phyloP scores from a whole-genome alignment of 192 early-diverging fungal genomes.

The Rhizophagus clarus region DNA sequence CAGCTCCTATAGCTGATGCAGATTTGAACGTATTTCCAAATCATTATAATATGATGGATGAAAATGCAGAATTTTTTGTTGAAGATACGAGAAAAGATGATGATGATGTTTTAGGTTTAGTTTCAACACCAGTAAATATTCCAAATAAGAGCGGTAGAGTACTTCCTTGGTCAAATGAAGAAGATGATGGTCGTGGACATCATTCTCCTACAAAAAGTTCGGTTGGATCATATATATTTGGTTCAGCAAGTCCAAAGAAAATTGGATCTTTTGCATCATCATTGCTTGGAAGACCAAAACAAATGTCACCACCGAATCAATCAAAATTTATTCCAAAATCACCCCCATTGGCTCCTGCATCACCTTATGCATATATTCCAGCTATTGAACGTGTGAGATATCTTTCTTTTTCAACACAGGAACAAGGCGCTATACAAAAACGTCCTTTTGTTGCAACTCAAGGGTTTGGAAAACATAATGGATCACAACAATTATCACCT shows the following conservation, averaged over 20 bases:
- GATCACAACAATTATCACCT: background rate
- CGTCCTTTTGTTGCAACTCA: background rate
- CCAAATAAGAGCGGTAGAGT: background rate
- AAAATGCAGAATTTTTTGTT: slow-evolving; percentile 35
- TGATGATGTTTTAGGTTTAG: slow-evolving; percentile 16
- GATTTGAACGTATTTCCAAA: slow-evolving; percentile 43
- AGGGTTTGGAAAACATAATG: background rate
- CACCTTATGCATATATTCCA: slow-evolving; percentile 48
- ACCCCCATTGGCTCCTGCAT: slow-evolving; percentile 42
- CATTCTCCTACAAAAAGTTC: slow-evolving; percentile 36
- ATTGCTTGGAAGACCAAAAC: slow-evolving; percentile 36
- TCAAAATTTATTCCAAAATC: slow-evolving; percentile 40
- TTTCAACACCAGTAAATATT: slow-evolving; percentile 34
- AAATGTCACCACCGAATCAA: slow-evolving; percentile 28
- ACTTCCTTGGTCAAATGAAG: slow-evolving; percentile 34
- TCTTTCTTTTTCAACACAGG: slow-evolving; percentile 38
- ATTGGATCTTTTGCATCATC: slow-evolving; percentile 39
- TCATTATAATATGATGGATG: slow-evolving; percentile 47
- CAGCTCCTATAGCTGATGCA: slow-evolving; percentile 43
- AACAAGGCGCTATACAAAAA: slow-evolving; percentile 26
- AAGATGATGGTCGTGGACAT: slow-evolving; percentile 20
- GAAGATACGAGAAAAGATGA: slow-evolving; percentile 31
- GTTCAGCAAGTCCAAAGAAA: slow-evolving; percentile 45
- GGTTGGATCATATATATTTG: slow-evolving; percentile 31
- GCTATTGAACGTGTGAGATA: slow-evolving; percentile 50